These are phyloP conservation scores for Vitis hybrid DNA, from an alignment of 177 flowering plant genomes.

Conservation along the genomic window DNA sequence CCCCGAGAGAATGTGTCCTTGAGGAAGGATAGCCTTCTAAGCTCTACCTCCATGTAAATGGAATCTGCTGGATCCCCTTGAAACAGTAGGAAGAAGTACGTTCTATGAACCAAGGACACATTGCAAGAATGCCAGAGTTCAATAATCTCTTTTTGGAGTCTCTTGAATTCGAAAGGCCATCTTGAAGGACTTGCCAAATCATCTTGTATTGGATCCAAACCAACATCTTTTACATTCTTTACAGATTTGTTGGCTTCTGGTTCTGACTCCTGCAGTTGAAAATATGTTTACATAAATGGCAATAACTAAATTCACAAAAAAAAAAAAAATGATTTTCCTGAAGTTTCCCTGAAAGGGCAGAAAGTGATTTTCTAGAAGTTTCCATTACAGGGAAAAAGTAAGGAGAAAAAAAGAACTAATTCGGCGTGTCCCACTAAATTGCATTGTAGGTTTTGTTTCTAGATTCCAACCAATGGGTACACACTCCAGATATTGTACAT, in stretches of 20 bases:
- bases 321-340: too few relatives aligned
- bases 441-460: not conserved
- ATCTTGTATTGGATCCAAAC: slow-evolving; percentile 50
- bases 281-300: not conserved
- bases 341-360: too few relatives aligned
- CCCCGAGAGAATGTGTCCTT: slow-evolving; percentile 39
- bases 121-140: slow-evolving; percentile 65
- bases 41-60: slow-evolving; percentile 71
- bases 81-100: slow-evolving; percentile 63
- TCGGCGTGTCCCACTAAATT: too few relatives aligned
- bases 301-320: not conserved
- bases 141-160: slow-evolving; percentile 50
- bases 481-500: too few relatives aligned
- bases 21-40: slow-evolving; percentile 49
- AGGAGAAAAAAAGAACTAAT: not conserved
- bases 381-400: not conserved
- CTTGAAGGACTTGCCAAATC: slow-evolving; percentile 19
- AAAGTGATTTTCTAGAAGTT: not conserved
- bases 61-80: slow-evolving; percentile 63
- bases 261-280: slow-evolving; percentile 28
- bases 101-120: slow-evolving; percentile 64
- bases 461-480: too few relatives aligned
- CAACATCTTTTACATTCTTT: slow-evolving; percentile 46
- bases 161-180: slow-evolving; percentile 50
- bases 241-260: slow-evolving; percentile 13